Conservation (phyloP, 495 filamentous ascomycete genomes). For the Tuber borchii region DNA sequence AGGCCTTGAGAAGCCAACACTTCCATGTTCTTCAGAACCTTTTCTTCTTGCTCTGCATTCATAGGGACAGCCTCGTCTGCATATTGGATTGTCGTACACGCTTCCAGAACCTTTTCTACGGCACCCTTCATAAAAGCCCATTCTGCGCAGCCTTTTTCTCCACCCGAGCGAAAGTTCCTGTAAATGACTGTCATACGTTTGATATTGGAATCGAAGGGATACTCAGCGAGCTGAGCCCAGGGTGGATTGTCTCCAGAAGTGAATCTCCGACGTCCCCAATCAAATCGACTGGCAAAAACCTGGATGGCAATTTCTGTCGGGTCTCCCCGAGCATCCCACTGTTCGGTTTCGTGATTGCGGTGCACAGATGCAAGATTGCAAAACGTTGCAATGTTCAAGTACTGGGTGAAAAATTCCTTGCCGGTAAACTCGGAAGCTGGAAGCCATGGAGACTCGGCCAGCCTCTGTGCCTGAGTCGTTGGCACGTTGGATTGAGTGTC, state of each 20-base stretch:
- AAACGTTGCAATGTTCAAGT: slow-evolving; percentile 57
- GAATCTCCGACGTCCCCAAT: slow-evolving; percentile 53
- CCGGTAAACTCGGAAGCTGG: slow-evolving; percentile 44
- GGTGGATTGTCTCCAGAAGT: slow-evolving; percentile 49
- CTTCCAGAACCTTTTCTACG: slow-evolving; percentile 56
- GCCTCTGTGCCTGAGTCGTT: slow-evolving; percentile 31
- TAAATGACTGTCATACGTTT: slow-evolving; percentile 67
- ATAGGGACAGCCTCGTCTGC: slow-evolving; percentile 43
- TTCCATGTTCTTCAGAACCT: slow-evolving; percentile 58
- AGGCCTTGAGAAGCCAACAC: slow-evolving; percentile 58
- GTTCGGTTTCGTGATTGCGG: slow-evolving; percentile 45
- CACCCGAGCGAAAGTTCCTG: slow-evolving; percentile 43
- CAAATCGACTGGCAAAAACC: slow-evolving; percentile 59
- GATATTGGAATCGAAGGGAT: slow-evolving; percentile 61
- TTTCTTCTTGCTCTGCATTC: slow-evolving; percentile 38
- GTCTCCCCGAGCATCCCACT: slow-evolving; percentile 60
- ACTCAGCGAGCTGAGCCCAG: slow-evolving; percentile 57
- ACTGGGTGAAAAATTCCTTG: slow-evolving; percentile 48
- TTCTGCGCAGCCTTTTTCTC: slow-evolving; percentile 32
- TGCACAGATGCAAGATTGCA: slow-evolving; percentile 60
- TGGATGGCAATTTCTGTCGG: slow-evolving; percentile 67
- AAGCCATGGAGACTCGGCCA: slow-evolving; percentile 36
- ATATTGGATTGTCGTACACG: slow-evolving; percentile 49
- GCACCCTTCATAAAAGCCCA: slow-evolving; percentile 61
- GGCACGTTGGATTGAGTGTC: slow-evolving; percentile 31